These are phyloP conservation scores for Trichoderma citrinoviride DNA, from an alignment of 2,329 filamentous ascomycete species.

Conservation along the genomic window DNA sequence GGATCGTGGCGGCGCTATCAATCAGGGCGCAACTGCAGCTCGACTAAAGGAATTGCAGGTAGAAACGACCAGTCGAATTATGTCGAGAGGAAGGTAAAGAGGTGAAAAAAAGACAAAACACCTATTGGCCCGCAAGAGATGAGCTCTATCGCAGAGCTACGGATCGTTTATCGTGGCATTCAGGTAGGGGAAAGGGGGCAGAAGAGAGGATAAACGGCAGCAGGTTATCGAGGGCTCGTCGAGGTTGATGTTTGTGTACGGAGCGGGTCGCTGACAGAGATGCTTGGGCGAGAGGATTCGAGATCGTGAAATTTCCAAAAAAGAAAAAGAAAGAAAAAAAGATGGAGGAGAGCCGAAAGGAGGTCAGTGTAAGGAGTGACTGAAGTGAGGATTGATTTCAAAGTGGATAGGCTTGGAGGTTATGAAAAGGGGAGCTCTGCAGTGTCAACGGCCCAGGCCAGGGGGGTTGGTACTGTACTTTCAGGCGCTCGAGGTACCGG, in stretches of 20 bases:
- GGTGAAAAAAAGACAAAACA: constrained; percentile 25
- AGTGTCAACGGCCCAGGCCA: constrained; percentile 20
- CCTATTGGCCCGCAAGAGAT: constrained; percentile 28
- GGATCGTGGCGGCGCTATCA: background rate
- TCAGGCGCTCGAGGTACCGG: background rate
- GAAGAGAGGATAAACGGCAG: background rate
- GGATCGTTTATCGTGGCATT: constrained; percentile 37
- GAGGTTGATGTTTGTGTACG: background rate
- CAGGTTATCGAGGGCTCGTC: background rate
- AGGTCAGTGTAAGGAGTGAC: constrained; percentile 36
- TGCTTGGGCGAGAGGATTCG: constrained; percentile 9
- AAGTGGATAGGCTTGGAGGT: constrained; percentile 40
- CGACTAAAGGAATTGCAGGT: background rate
- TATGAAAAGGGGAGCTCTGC: constrained; percentile 37
- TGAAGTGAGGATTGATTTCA: constrained; percentile 39
- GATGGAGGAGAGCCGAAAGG: constrained; percentile 21
- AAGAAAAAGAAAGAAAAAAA: background rate
- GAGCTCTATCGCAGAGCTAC: constrained; percentile 40
- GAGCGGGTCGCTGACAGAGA: constrained; percentile 19
- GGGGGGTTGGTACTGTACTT: constrained; percentile 19
- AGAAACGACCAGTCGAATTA: constrained; percentile 5
- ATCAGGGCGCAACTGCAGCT: constrained; percentile 4
- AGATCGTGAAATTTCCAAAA: constrained; percentile 17
- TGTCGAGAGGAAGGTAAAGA: background rate
- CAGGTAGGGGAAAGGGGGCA: constrained; percentile 28